phyloP scores from a whole-genome alignment of 306 rosid species.

The Begonia loranthoides region DNA sequence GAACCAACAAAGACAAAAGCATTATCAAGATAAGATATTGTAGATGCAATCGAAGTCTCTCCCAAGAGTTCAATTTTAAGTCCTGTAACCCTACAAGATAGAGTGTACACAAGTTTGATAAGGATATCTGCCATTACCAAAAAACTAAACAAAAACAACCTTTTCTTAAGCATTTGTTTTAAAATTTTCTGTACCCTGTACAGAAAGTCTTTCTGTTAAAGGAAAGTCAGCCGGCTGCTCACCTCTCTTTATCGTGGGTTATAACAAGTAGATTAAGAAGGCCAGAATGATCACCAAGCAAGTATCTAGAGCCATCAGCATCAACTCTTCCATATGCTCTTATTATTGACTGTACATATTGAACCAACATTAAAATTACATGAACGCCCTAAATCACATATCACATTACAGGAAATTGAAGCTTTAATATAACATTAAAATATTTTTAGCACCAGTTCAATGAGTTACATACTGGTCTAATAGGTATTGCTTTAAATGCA shows the following conservation, averaged over 20 bases:
- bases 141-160: background rate
- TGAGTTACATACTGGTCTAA: slow-evolving; percentile 53
- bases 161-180: background rate
- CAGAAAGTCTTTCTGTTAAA: slow-evolving; percentile 1
- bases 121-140: slow-evolving; percentile 1
- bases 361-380: slow-evolving; percentile 2
- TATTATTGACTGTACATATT: slow-evolving; percentile 75
- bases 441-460: background rate
- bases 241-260: slow-evolving; percentile 94
- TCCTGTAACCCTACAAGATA: slow-evolving; percentile 73
- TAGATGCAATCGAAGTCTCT: slow-evolving; percentile 91
- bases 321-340: slow-evolving; percentile 94
- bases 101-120: slow-evolving; percentile 6
- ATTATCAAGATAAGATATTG: slow-evolving; percentile 89
- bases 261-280: slow-evolving; percentile 86
- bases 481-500: slow-evolving; percentile 91
- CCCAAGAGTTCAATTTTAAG: slow-evolving; percentile 93
- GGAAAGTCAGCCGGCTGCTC: slow-evolving; percentile 12
- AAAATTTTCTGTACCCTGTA: background rate
- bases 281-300: slow-evolving; percentile 93
- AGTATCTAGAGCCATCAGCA: slow-evolving; percentile 93
- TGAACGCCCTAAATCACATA: too few relatives aligned
- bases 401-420: too few relatives aligned
- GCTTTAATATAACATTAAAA: too few relatives aligned
- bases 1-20: slow-evolving; percentile 88